Conservation (phyloP, 352 stramenopile species). For the Blastocystis sp. region DNA sequence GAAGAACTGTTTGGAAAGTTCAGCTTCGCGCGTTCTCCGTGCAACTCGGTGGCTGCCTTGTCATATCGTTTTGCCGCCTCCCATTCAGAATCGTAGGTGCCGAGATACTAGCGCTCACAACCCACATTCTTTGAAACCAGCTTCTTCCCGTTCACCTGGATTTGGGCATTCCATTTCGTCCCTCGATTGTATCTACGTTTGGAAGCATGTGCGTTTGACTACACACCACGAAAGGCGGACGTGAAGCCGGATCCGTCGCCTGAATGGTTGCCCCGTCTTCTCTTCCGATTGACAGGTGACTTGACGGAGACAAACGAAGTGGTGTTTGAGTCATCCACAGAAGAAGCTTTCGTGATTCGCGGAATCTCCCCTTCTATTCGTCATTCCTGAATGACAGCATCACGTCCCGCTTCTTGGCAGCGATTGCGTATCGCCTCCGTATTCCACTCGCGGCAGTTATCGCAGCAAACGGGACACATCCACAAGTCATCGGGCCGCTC, state of each 20-base stretch:
- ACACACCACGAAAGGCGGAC: slow-evolving; percentile 32
- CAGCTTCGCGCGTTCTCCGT: slow-evolving; percentile 34
- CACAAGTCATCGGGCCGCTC: slow-evolving; percentile 4
- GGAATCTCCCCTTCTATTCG: background rate
- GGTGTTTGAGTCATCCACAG: background rate
- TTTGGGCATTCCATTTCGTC: slow-evolving; percentile 58
- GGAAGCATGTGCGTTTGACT: background rate
- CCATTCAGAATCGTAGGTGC: slow-evolving; percentile 61
- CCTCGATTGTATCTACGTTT: slow-evolving; percentile 38
- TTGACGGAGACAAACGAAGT: background rate
- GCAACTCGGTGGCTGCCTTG: background rate
- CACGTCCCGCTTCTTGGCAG: background rate
- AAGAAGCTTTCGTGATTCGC: background rate
- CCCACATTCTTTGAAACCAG: background rate
- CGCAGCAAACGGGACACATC: slow-evolving; percentile 13
- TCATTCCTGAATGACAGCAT: background rate
- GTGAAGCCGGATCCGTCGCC: background rate
- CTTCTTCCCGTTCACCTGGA: slow-evolving; percentile 49
- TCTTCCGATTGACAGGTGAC: background rate
- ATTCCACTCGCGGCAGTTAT: background rate
- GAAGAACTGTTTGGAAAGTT: slow-evolving; percentile 14
- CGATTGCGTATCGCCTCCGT: background rate
- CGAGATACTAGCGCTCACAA: slow-evolving; percentile 33
- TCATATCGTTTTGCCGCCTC: slow-evolving; percentile 53
- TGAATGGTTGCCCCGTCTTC: no score